Evolutionary conservation across 2,329 filamentous ascomycete genomes (phyloP), one percentile per base, ranked within the genome.

Genomic region (Falciphora oryzae): DNA sequence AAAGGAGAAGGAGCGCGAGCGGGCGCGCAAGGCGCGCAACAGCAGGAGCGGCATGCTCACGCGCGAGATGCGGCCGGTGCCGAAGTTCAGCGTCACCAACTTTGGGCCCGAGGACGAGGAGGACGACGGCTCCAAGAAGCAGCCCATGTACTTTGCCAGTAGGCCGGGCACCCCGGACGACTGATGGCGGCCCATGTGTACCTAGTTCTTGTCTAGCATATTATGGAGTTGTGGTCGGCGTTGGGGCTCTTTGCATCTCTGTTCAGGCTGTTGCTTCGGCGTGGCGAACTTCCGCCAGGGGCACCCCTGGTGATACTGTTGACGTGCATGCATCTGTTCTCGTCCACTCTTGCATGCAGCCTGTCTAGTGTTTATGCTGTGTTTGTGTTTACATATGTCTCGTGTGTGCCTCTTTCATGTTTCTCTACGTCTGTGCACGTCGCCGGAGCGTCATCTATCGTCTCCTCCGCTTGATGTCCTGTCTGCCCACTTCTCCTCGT

Each of bases 31-130:
- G 32, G 73, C 76, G 28, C 77, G 76, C 68, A 78, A 75, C 65
- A 72, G 74, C 22, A 67, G 71, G 7, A 69, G 57, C 65, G 70
- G 75, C 13, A 67, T 73, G 31, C 66, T 73, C 32, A 67, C 73
- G 62, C 72, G 68, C 50, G 66, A 69, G 70, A 73, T 68, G 65
- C 76, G 75, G 70, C 75, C 73, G 63, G 74, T 80, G 65, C 82
- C 80, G 50, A 84, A 85, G 63, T 84, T 85, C 65, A 81, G 81
- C 71, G 83, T 86, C 77, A 87, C 84, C 29, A 83, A 79, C 65
- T 85, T 86, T 65, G 77, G 75, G 32, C 74, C 73, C 32, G 80
- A 81, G 60, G 79, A 81, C 44, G 75, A 78, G 61, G 77, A 81
- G 67, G 80, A 82, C 68, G 75, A 78, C 64, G 73, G 72, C 64